phyloP scores from a whole-genome alignment of 2,329 filamentous ascomycete genomes.

The Hyphodiscus sp. region DNA sequence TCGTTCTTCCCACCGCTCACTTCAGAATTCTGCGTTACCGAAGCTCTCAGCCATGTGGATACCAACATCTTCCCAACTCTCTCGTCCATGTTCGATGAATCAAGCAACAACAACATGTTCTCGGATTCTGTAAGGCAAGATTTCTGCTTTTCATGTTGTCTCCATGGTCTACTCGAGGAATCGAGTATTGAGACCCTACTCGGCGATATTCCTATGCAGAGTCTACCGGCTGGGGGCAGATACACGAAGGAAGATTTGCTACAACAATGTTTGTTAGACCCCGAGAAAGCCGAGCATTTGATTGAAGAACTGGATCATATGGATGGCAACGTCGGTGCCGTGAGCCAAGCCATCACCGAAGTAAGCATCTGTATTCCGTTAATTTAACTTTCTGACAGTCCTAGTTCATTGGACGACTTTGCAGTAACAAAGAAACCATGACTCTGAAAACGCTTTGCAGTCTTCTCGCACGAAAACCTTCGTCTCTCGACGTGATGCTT shows the following conservation, averaged over 20 bases:
- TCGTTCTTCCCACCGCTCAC: slow-evolving; percentile 53
- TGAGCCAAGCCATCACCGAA: slow-evolving; percentile 71
- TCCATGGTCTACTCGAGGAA: slow-evolving; percentile 78
- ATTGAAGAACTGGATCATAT: slow-evolving; percentile 80
- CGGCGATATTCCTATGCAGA: slow-evolving; percentile 78
- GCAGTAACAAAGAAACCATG: slow-evolving; percentile 69
- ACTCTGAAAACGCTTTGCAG: slow-evolving; percentile 69
- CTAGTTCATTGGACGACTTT: slow-evolving; percentile 62
- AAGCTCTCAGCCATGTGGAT: slow-evolving; percentile 58
- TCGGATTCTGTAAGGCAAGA: slow-evolving; percentile 67
- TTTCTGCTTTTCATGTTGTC: slow-evolving; percentile 83
- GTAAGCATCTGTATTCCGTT: slow-evolving; percentile 35
- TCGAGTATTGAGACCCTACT: slow-evolving; percentile 72
- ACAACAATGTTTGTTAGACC: slow-evolving; percentile 68
- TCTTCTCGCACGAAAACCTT: slow-evolving; percentile 64
- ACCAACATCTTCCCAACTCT: slow-evolving; percentile 57
- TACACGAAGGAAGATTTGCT: slow-evolving; percentile 75
- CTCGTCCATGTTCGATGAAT: slow-evolving; percentile 56
- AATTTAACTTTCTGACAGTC: slow-evolving; percentile 10
- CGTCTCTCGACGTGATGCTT: slow-evolving; percentile 67
- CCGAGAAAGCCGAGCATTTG: slow-evolving; percentile 67
- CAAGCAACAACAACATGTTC: slow-evolving; percentile 45
- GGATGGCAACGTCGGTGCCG: slow-evolving; percentile 85
- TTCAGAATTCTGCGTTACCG: slow-evolving; percentile 58
- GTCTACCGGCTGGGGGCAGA: slow-evolving; percentile 64